phyloP scores from a whole-genome alignment of 148 eudicot species.

The Limonium bicolor region DNA sequence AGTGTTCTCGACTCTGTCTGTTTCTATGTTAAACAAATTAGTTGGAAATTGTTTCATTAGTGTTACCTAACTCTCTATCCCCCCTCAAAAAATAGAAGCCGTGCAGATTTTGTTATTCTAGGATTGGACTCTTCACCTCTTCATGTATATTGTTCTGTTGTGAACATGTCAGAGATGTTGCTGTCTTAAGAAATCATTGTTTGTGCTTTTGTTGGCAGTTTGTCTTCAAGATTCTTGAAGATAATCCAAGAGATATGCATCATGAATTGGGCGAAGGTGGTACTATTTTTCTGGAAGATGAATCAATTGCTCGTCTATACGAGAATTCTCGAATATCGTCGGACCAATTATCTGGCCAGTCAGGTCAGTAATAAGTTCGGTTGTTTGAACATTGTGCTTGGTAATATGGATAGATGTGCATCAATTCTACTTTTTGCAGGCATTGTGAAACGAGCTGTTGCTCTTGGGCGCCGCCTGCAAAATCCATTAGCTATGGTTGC shows the following conservation, averaged over 20 bases:
- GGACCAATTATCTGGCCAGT: constrained; percentile 71
- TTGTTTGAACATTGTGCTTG: constrained; percentile 2
- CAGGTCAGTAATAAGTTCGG: constrained; percentile 23
- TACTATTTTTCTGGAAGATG: constrained; percentile 68
- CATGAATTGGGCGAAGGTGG: constrained; percentile 73
- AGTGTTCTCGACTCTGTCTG: too few species aligned
- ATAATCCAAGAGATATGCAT: constrained; percentile 84
- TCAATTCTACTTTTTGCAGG: constrained; percentile 25
- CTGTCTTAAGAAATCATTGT: too few species aligned
- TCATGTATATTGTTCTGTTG: too few species aligned
- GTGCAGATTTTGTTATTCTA: too few species aligned
- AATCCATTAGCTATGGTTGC: constrained; percentile 97
- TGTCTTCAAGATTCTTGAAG: constrained; percentile 89
- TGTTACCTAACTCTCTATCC: too few species aligned
- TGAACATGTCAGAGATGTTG: too few species aligned
- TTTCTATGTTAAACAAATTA: too few species aligned
- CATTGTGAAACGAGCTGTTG: constrained; percentile 86
- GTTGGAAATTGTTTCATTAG: too few species aligned
- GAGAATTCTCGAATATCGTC: constrained; percentile 84
- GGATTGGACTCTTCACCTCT: too few species aligned
- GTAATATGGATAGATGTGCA: not conserved
- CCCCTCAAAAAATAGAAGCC: too few species aligned
- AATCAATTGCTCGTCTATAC: constrained; percentile 80
- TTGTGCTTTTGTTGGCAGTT: too few species aligned
- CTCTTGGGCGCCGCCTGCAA: constrained; percentile 79